phyloP scores from a whole-genome alignment of 768 basidiomycete species.

The Amanita polypyramis region DNA sequence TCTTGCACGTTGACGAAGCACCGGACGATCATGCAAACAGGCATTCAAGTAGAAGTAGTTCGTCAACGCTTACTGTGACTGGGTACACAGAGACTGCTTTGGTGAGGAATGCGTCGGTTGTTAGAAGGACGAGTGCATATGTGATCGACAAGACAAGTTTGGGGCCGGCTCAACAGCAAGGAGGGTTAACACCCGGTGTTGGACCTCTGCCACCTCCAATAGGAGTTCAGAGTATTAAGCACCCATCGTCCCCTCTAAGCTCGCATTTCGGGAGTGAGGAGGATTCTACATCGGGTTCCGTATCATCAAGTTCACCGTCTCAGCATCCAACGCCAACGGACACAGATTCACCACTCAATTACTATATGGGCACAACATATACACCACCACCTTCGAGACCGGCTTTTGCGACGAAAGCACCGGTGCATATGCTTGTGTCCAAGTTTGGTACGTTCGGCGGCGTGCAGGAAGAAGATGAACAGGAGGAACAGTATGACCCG shows the following conservation, averaged over 20 bases:
- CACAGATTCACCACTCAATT: conserved; percentile 19
- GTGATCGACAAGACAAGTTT: conserved; percentile 25
- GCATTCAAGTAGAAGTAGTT: conserved; percentile 36
- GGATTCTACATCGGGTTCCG: conserved; percentile 25
- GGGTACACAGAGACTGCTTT: conserved; percentile 24
- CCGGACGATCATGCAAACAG: conserved; percentile 19
- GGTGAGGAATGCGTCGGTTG: conserved; percentile 36
- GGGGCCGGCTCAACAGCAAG: conserved; percentile 9
- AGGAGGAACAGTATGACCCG: conserved; percentile 12
- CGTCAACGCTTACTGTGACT: conserved; percentile 28
- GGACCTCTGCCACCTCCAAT: conserved; percentile 5
- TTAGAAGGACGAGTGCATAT: conserved; percentile 41
- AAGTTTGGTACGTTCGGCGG: conserved; percentile 29
- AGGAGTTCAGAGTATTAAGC: conserved; percentile 7
- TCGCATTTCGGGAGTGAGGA: conserved; percentile 37
- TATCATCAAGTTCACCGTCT: conserved; percentile 29
- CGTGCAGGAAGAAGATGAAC: conserved; percentile 11
- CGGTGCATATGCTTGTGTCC: conserved; percentile 17
- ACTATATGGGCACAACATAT: conserved; percentile 26
- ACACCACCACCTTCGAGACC: conserved; percentile 18
- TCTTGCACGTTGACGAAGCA: conserved; percentile 10
- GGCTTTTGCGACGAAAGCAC: conserved; percentile 12
- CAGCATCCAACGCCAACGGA: conserved; percentile 29
- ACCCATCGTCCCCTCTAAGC: conserved; percentile 36
- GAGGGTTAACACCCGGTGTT: neutral